phyloP scores from a whole-genome alignment of 805 yeast genomes.

The Ogataea saltuana region DNA sequence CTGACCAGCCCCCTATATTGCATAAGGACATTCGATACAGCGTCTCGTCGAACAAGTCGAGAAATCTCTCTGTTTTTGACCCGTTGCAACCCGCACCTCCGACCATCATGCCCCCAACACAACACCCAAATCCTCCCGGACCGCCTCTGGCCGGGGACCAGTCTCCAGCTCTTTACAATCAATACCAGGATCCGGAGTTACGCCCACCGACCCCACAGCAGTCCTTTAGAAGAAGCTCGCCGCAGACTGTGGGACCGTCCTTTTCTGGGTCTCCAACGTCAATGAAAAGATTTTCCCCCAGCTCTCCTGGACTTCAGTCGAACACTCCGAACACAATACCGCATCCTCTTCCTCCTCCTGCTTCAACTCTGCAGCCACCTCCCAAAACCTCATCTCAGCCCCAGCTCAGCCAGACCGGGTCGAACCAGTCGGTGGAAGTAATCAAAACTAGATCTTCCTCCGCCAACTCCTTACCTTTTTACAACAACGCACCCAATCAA shows the following conservation, averaged over 20 bases:
- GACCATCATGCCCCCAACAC: constrained; percentile 8
- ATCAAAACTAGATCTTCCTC: constrained; percentile 24
- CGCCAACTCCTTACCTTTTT: constrained; percentile 14
- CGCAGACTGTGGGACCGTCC: constrained; percentile 16
- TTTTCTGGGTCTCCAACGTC: constrained; percentile 21
- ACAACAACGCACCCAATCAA: no score
- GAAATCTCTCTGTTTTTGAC: constrained; percentile 44
- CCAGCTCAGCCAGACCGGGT: constrained; percentile 10
- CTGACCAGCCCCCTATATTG: constrained; percentile 26
- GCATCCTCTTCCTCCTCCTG: constrained; percentile 3
- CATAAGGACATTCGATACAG: constrained; percentile 37
- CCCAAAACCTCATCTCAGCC: constrained; percentile 12
- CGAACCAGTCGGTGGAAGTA: constrained; percentile 16
- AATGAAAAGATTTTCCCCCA: constrained; percentile 12
- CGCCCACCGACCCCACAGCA: constrained; percentile 13
- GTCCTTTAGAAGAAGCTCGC: constrained; percentile 15
- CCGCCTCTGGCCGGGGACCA: constrained; percentile 11
- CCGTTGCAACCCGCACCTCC: constrained; percentile 32
- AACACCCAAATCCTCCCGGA: constrained; percentile 3
- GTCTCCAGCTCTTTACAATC: constrained; percentile 11
- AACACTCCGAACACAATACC: constrained; percentile 2
- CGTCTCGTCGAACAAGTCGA: constrained; percentile 32
- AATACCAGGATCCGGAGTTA: constrained; percentile 15
- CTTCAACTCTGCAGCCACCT: constrained; percentile 3
- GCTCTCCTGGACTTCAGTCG: constrained; percentile 8